A percentile compares a stretch with the other conserved stretches of the same genome.
Evolutionary conservation across 2,329 filamentous ascomycete genomes (phyloP).

Genomic region (Arthroderma uncinatum): DNA sequence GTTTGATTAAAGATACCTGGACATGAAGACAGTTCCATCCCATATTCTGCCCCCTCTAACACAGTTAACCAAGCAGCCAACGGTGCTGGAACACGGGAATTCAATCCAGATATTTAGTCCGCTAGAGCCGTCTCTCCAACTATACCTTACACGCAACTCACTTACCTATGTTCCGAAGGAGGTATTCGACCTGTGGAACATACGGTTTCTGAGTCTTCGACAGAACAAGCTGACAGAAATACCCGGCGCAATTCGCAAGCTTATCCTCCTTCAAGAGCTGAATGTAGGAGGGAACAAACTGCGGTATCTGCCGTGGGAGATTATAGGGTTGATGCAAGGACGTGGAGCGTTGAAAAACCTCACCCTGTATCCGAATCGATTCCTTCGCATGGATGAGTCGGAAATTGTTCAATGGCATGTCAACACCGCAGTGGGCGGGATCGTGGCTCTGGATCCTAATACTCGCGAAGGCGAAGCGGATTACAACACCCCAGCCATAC

Average conservation of each 20-base stretch:
- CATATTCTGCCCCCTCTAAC: constrained; percentile 28
- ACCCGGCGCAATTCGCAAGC: constrained; percentile 31
- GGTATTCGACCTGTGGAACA: constrained; percentile 31
- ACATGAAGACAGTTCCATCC: constrained; percentile 23
- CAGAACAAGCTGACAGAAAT: constrained; percentile 36
- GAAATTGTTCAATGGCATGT: constrained; percentile 27
- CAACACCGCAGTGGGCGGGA: constrained; percentile 10
- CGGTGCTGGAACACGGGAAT: constrained; percentile 12
- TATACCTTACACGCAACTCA: constrained; percentile 36
- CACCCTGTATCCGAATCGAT: constrained; percentile 32
- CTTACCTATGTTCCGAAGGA: constrained; percentile 29
- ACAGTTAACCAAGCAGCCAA: constrained; percentile 32
- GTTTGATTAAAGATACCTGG: constrained; percentile 21
- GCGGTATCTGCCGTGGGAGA: constrained; percentile 35
- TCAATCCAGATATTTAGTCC: constrained; percentile 30
- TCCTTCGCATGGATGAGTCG: constrained; percentile 17
- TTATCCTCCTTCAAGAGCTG: constrained; percentile 34
- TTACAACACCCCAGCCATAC: not conserved
- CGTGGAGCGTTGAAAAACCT: constrained; percentile 29
- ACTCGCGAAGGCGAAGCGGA: not conserved
- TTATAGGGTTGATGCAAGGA: constrained; percentile 31
- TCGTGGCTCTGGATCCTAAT: not conserved
- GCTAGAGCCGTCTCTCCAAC: constrained; percentile 32
- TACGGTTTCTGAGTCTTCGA: constrained; percentile 37
- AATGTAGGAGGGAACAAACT: constrained; percentile 38